Evolutionary conservation across 164 flowering plant genomes (phyloP).

Genomic region (Cinnamomum chago): DNA sequence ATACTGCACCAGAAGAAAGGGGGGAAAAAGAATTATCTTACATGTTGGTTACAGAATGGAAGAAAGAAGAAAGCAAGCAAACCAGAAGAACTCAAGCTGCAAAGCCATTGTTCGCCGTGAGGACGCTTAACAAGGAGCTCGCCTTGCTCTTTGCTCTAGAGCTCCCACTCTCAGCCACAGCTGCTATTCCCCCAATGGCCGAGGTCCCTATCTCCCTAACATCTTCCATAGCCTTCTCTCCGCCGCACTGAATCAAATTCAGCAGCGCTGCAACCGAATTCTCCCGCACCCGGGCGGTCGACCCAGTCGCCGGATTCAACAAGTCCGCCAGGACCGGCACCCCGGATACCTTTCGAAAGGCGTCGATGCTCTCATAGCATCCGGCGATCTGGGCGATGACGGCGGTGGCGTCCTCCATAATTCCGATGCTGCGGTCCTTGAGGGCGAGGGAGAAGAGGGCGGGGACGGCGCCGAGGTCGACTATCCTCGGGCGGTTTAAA

Average conservation of each 20-base stretch:
- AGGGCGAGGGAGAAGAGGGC: constrained; percentile 51
- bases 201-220: constrained; percentile 32
- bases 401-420: constrained; percentile 87
- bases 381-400: constrained; percentile 94
- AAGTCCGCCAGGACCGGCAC: constrained; percentile 64
- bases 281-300: constrained; percentile 57
- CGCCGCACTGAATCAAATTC: constrained; percentile 63
- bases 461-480: constrained; percentile 60
- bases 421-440: constrained; percentile 55
- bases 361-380: constrained; percentile 66
- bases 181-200: constrained; percentile 43
- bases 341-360: constrained; percentile 58
- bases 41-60: too few relatives aligned
- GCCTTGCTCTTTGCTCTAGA: constrained; percentile 63
- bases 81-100: background rate
- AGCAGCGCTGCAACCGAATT: constrained; percentile 76
- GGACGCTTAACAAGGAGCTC: constrained; percentile 21
- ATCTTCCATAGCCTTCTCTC: constrained; percentile 36
- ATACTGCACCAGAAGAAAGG: background rate
- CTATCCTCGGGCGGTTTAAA: constrained; percentile 45
- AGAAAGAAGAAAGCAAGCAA: background rate
- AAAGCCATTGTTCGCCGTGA: background rate
- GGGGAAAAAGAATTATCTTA: too few relatives aligned
- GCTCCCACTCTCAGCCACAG: constrained; percentile 62
- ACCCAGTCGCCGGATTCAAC: constrained; percentile 54